Percentiles rank a stretch among this genome's conserved stretches.
These are phyloP conservation scores for Peribolospora baueri DNA, from an alignment of 768 basidiomycete genomes.

Conservation along the genomic window DNA sequence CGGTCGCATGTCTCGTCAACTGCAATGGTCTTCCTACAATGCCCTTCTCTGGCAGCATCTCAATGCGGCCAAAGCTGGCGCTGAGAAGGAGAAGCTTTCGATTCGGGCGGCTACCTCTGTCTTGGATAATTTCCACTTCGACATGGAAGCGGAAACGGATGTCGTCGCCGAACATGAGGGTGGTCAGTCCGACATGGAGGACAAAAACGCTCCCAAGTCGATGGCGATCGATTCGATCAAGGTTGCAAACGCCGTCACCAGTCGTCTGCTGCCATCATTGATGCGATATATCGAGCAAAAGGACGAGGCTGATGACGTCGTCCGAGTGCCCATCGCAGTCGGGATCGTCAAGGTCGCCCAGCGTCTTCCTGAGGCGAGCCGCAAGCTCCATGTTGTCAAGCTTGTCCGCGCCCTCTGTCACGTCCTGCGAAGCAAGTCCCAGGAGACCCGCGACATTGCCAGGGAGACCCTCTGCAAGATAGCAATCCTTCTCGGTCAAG, in stretches of 20 bases:
- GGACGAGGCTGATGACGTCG: conserved; percentile 56
- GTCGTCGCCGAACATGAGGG: conserved; percentile 7
- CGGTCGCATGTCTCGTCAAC: conserved; percentile 47
- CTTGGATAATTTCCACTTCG: conserved; percentile 76
- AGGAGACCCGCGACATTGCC: conserved; percentile 69
- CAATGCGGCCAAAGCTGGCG: conserved; percentile 28
- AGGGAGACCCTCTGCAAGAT: conserved; percentile 65
- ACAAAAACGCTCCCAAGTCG: neutral
- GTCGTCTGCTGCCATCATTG: neutral
- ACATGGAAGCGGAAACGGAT: conserved; percentile 32
- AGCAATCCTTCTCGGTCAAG: conserved; percentile 41
- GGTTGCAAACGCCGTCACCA: too few relatives aligned
- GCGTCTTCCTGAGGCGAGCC: conserved; percentile 40
- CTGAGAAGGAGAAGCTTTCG: conserved; percentile 51
- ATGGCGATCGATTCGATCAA: too few relatives aligned
- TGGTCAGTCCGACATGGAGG: conserved; percentile 8
- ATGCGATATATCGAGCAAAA: conserved; percentile 46
- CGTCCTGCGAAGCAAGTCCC: conserved; percentile 72
- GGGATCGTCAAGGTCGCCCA: conserved; percentile 66
- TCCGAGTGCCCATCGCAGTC: conserved; percentile 65
- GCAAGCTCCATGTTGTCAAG: conserved; percentile 44
- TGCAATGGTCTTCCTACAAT: conserved; percentile 68
- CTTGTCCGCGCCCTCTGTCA: conserved; percentile 69
- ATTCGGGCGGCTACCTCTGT: conserved; percentile 63
- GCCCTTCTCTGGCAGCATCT: conserved; percentile 57